Percentiles rank a stretch among this genome's conserved stretches.
These are phyloP conservation scores for Penicillium canescens DNA, from an alignment of 495 filamentous ascomycete genomes.

Conservation along the genomic window DNA sequence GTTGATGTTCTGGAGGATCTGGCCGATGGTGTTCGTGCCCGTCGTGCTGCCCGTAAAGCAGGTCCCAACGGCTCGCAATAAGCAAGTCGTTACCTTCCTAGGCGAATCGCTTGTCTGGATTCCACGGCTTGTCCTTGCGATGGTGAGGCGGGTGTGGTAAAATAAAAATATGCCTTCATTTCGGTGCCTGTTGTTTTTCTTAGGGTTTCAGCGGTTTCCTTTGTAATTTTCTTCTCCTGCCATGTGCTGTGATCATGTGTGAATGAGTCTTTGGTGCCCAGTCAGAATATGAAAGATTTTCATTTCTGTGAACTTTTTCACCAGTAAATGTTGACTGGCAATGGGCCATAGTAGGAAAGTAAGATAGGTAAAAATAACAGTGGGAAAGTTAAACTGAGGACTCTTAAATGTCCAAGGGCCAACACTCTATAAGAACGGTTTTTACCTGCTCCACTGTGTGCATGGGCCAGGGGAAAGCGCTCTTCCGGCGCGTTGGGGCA, in stretches of 20 bases:
- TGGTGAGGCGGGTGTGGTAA: background rate
- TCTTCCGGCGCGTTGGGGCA: slow-evolving; percentile 2
- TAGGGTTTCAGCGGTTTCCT: slow-evolving; percentile 12
- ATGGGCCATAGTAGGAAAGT: background rate
- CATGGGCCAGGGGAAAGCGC: slow-evolving; percentile 9
- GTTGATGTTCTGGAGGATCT: slow-evolving; percentile 83
- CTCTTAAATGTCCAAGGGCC: no score
- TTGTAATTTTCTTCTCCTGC: slow-evolving; percentile 6
- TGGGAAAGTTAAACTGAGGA: no score
- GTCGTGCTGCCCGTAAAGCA: slow-evolving; percentile 51
- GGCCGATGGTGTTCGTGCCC: slow-evolving; percentile 77
- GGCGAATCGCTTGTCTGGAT: slow-evolving; percentile 2
- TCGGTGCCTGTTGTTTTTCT: slow-evolving; percentile 11
- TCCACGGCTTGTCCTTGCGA: background rate
- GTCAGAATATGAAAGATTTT: slow-evolving; percentile 5
- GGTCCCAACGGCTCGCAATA: slow-evolving; percentile 37
- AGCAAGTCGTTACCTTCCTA: background rate
- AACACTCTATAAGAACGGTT: background rate
- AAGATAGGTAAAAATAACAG: background rate
- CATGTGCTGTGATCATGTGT: slow-evolving; percentile 4
- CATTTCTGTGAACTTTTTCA: background rate
- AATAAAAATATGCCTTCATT: slow-evolving; percentile 18
- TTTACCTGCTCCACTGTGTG: slow-evolving; percentile 2
- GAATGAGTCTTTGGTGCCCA: slow-evolving; percentile 6
- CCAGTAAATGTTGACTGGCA: background rate